Evolutionary conservation across 768 basidiomycete genomes (phyloP), one percentile per base, ranked within the genome.

Genomic region (Podaxis sp.): DNA sequence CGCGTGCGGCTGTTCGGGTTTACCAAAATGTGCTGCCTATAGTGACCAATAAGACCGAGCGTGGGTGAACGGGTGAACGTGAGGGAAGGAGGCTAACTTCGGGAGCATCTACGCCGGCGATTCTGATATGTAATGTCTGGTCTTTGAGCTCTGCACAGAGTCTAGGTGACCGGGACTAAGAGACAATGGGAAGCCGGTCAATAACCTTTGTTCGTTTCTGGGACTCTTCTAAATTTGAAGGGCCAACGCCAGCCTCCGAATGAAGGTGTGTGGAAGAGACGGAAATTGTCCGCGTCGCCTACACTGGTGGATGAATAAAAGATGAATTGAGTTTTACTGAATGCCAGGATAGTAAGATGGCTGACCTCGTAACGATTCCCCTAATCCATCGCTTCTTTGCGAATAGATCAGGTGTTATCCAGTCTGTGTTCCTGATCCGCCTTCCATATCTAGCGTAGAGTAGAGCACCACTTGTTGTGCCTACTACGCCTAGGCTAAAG

Each of bases 31-130:
- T 0, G 87, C 77, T n/a, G 78, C 82, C 91, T 93, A 59, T 1
- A 7, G 2, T 9, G 6, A 50, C 47, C 7, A 4, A 25, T 11
- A 42, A 51, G 44, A 21, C 42, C 57, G 11, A 60, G 47, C 16
- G 9, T 55, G 21, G 42, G 13, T 37, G 54, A 59, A 23, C 35
- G 4, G 2, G 44, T n/a, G 61, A 32, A 32, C 32, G 5, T 23
- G 37, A 54, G 14, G 38, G 18, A 51, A 50, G 37, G 18, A 50
- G 50, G 56, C 70, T 32, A 65, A 90, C 93, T 79, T 98, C 95
- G 0, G 95, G 95, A 0, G 95, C 95, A 69, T 98, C 95, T 4
- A 94, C 86, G 0, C 93, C 95, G 13, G 91, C 91, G 28, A 98
- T 84, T 13, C 95, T 86, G 28, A 98, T 85, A 67, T 91, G 89